Evolutionary conservation across 2,329 filamentous ascomycete species (phyloP), one percentile per base, ranked within the genome.

Genomic region (Fusarium sp.): DNA sequence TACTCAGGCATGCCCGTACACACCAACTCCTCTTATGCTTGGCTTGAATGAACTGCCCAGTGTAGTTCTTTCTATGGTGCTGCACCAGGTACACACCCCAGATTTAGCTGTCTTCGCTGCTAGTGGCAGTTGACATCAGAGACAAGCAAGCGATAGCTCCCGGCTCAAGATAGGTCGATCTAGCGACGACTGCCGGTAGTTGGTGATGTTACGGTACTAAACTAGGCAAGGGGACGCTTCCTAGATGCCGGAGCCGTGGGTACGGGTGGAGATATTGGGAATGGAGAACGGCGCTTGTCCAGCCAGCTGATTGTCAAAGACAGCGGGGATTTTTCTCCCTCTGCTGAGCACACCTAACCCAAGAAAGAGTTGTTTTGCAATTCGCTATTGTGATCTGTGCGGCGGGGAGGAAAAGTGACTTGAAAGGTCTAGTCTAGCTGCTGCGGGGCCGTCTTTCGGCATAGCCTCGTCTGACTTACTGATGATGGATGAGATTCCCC

Each of bases 121-220:
- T 12, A 12, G 34, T 27, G 27, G 43, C 27, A 13, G 36, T 41
- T 9, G 16, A 31, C 34, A 8, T 31, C 15, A n/a, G 54, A 50
- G n/a, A 48, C 27, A 40, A 34, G 12, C 34, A 40, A 50, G 44
- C 28, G 7, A n/a, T 27, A 40, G 23, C 23, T 23, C 18, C 18
- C 28, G 51, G n/a, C 53, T 56, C 53, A 40, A 40, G 39, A 39
- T 30, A 57, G 37, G 41, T 16, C 30, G 39, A 53, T 53, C 56
- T 46, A 43, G 30, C 37, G 46, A 53, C 46, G 34, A 47, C 34
- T 70, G 64, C 43, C 48, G 60, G 68, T 57, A 68, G 64, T 71
- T 61, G 30, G n/a, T 60, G 50, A 55, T 36, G 40, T 36, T 44
- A 44, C 46, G 30, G 30, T 66, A 53, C 63, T 62, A 62, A 62